phyloP scores from a whole-genome alignment of 2,329 filamentous ascomycete species.

The Alternaria tenuissima region DNA sequence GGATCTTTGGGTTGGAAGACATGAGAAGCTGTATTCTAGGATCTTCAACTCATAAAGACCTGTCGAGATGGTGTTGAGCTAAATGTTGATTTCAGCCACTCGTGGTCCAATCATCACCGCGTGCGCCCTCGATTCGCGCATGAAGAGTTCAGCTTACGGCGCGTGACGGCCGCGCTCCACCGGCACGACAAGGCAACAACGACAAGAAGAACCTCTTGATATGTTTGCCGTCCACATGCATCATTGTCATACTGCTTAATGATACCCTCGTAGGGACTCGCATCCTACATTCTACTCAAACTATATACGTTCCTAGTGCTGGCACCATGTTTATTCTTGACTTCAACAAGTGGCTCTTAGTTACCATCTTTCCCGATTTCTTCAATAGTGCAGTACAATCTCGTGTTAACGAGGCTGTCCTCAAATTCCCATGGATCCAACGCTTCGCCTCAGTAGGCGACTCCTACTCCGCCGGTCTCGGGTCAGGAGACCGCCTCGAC shows the following conservation, averaged over 20 bases:
- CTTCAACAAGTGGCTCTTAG: slow-evolving; percentile 8
- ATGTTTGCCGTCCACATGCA: background rate
- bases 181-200: slow-evolving; percentile 15
- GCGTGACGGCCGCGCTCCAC: slow-evolving; percentile 21
- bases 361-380: background rate
- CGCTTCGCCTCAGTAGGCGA: slow-evolving; percentile 43
- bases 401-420: background rate
- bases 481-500: slow-evolving; percentile 36
- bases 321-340: slow-evolving; percentile 7
- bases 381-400: background rate
- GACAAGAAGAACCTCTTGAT: background rate
- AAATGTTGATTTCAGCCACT: background rate
- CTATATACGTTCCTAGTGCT: slow-evolving; percentile 1
- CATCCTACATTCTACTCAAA: background rate
- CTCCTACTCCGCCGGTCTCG: slow-evolving; percentile 43
- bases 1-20: slow-evolving; percentile 84
- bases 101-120: slow-evolving; percentile 14
- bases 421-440: slow-evolving; percentile 27
- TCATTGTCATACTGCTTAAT: no score
- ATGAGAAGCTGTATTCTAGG: slow-evolving; percentile 83
- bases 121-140: slow-evolving; percentile 23
- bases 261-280: background rate
- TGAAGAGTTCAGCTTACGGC: slow-evolving; percentile 15
- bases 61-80: background rate
- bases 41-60: slow-evolving; percentile 78